Conservation (phyloP, 495 filamentous ascomycete genomes). For the Annulohypoxylon moriforme region DNA sequence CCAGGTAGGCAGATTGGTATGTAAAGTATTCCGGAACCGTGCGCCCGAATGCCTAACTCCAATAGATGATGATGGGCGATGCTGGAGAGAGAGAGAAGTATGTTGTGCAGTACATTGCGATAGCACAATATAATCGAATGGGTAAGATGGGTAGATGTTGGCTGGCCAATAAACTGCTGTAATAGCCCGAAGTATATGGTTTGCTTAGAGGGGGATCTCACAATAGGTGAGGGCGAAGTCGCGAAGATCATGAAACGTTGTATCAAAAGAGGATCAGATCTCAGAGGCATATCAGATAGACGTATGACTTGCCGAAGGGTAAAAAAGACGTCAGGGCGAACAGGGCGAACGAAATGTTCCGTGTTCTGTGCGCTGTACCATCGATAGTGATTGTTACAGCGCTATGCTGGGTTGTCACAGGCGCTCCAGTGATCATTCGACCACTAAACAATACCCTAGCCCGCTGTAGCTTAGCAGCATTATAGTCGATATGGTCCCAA, state of each 20-base stretch:
- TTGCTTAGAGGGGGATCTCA: not conserved
- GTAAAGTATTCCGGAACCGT: not conserved
- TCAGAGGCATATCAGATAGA: slow-evolving; percentile 36
- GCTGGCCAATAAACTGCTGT: slow-evolving; percentile 19
- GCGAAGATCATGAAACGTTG: slow-evolving; percentile 48
- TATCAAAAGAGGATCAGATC: slow-evolving; percentile 43
- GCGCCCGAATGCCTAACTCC: not conserved
- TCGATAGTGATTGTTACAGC: not conserved
- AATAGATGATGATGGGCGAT: not conserved
- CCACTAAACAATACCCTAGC: slow-evolving; percentile 15
- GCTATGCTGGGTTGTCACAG: slow-evolving; percentile 30
- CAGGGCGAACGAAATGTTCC: not conserved
- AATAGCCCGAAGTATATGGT: not conserved
- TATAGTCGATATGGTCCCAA: slow-evolving; percentile 4
- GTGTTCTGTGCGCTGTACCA: not conserved
- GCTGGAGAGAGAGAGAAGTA: not conserved
- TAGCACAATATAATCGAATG: slow-evolving; percentile 1
- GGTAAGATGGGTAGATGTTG: slow-evolving; percentile 6
- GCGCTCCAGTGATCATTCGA: slow-evolving; percentile 39
- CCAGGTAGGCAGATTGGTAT: not conserved
- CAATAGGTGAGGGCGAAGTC: slow-evolving; percentile 30
- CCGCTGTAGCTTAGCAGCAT: slow-evolving; percentile 15
- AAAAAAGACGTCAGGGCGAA: slow-evolving; percentile 29
- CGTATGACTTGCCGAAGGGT: slow-evolving; percentile 38
- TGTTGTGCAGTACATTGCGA: slow-evolving; percentile 3